Base-by-base conservation (phyloP, 164 flowering plant species). In the Magnolia officinalis region DNA sequence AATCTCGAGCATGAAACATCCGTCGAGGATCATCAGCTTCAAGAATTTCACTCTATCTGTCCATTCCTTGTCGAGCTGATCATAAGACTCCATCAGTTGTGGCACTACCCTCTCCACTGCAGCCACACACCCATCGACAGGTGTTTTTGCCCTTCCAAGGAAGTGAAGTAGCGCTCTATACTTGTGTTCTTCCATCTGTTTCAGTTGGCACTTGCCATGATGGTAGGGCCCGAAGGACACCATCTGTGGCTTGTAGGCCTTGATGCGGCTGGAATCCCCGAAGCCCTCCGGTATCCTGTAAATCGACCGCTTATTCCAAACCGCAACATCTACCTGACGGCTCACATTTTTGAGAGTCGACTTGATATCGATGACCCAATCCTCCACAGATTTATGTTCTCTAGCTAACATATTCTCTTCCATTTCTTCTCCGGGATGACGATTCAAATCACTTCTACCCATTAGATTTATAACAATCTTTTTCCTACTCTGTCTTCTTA, bases 201-300 rank as follows among this genome's bases (percentile, higher is more conserved):
- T 61, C 67, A 87, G 63, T 50, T 81, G 81, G 14, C 70, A 51
- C 49, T 76, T 77, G 19, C 86, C 90, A n/a, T 83, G 82, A 51
- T 86, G 91, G 73, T 86, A 88, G 45, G 91, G 91, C 0, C 91
- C 87, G 50, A 86, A 82, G 64, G 91, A 86, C 63, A 85, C 89
- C 16, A 72, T 45, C 66, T 75, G 86, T n/a, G 91, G 91, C 73
- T 63, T 80, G 77, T 83, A 88, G 64, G 79, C 83, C 50, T 75
- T 24, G 65, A 29, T 78, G 68, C 58, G 68, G 65, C 79, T 68
- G 52, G 66, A 77, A 49, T 77, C 82, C 2, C 19, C 51, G 45
- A 79, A 67, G 31, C 70, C 37, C 8, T 67, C n/a, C 0, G 82
- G 85, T 20, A 83, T 70, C 75, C 49, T 75, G 78, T 75, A 83